A percentile compares a stretch with the other conserved stretches of the same genome.
phyloP scores from a whole-genome alignment of 192 early-diverging fungal species.

The Anaeromyces robustus region DNA sequence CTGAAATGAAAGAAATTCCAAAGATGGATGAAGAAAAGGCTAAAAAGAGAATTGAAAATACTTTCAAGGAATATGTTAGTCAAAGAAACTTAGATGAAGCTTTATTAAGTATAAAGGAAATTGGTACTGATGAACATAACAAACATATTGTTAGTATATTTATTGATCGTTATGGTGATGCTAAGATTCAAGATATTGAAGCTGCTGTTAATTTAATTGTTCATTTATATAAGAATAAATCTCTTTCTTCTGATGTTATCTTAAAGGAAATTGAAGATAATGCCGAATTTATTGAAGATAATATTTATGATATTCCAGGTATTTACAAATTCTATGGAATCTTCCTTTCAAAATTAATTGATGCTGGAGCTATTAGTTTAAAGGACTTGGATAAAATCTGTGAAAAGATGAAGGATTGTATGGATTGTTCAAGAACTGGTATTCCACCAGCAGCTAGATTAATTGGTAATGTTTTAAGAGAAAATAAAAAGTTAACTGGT shows the following conservation, averaged over 20 bases:
- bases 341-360: not conserved
- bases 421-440: not conserved
- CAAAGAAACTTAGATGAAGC: not conserved
- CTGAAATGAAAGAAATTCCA: not conserved
- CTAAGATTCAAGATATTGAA: not conserved
- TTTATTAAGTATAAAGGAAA: not conserved
- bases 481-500: not conserved
- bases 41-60: not conserved
- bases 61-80: not conserved
- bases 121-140: not conserved
- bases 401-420: not conserved
- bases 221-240: not conserved
- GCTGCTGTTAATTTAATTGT: not conserved
- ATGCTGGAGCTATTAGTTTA: not conserved
- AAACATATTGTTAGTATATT: not conserved
- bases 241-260: not conserved
- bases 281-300: not conserved
- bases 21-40: not conserved
- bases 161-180: not conserved
- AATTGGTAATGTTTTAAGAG: not conserved
- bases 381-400: not conserved
- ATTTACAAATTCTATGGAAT: not conserved
- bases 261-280: not conserved
- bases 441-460: not conserved
- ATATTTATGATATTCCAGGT: not conserved